Evolutionary conservation across 768 basidiomycete species (phyloP).

Genomic region (Trametopsis cervina): DNA sequence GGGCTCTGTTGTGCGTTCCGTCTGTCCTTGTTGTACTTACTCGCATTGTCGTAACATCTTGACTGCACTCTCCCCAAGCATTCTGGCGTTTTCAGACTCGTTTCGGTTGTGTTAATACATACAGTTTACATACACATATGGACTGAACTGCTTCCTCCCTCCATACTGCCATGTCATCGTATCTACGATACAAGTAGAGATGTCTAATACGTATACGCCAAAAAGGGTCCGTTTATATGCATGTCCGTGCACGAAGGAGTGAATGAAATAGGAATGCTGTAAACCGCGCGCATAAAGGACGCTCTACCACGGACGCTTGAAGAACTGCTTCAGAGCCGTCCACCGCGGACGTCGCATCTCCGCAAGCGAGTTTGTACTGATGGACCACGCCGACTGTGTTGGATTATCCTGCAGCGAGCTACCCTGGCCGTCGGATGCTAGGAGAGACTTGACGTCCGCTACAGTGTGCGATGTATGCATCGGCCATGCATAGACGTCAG

Average conservation of each 20-base stretch:
- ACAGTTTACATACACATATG: background rate
- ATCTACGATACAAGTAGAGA: background rate
- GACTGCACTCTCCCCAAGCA: background rate
- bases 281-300: background rate
- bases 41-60: background rate
- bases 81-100: background rate
- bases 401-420: background rate
- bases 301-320: conserved; percentile 3
- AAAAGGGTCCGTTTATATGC: background rate
- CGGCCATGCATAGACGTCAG: too few relatives aligned
- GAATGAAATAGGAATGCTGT: background rate
- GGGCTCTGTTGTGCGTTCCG: background rate
- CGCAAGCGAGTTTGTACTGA: conserved; percentile 4
- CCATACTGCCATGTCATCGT: background rate
- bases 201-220: background rate
- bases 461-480: background rate
- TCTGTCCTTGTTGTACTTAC: background rate
- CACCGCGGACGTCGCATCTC: conserved; percentile 1
- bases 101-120: background rate
- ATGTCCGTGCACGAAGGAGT: background rate
- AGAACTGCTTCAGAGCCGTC: conserved; percentile 1
- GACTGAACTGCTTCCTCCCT: background rate
- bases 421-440: background rate
- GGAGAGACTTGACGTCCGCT: background rate
- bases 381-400: conserved; percentile 1